Evolutionary conservation across 306 rosid species (phyloP).

Genomic region (Glycine soja): DNA sequence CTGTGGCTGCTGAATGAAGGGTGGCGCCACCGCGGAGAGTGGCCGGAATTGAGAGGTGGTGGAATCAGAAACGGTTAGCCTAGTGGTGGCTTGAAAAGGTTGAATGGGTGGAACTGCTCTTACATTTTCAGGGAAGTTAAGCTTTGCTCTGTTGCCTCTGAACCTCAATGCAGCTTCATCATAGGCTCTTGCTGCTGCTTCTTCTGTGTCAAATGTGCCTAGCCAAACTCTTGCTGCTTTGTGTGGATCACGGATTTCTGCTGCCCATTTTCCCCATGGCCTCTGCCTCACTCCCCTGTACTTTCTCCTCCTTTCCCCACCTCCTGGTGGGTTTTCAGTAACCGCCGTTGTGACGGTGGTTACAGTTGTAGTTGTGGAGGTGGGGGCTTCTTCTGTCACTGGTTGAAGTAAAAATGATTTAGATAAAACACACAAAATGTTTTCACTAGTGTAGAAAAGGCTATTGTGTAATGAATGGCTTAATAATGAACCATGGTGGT

Average conservation of each 20-base stretch:
- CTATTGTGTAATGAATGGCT: background rate
- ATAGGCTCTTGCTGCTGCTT: conserved; percentile 93
- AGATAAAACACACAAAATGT: background rate
- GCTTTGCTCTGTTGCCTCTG: conserved; percentile 92
- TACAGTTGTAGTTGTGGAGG: background rate
- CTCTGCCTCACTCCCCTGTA: conserved; percentile 96
- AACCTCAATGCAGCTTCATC: conserved; percentile 93
- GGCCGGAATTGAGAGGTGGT: conserved; percentile 37
- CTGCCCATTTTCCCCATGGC: conserved; percentile 99
- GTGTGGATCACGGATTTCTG: conserved; percentile 95
- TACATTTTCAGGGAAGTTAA: conserved; percentile 93
- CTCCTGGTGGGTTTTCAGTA: background rate
- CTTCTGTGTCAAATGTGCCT: conserved; percentile 95
- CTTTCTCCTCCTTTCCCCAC: conserved; percentile 63
- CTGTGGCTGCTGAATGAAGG: conserved; percentile 41
- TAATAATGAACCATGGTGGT: background rate
- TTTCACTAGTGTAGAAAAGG: background rate
- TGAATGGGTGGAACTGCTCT: conserved; percentile 50
- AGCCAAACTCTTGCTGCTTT: conserved; percentile 99
- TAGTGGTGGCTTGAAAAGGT: conserved; percentile 35
- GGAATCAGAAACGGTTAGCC: background rate
- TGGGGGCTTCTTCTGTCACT: conserved; percentile 54
- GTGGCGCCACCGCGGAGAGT: background rate
- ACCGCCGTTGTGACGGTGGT: background rate
- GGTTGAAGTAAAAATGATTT: background rate